A percentile compares a stretch with the other conserved stretches of the same genome.
Evolutionary conservation across 257 asterid genomes (phyloP).

Genomic region (Jacaranda copaia): DNA sequence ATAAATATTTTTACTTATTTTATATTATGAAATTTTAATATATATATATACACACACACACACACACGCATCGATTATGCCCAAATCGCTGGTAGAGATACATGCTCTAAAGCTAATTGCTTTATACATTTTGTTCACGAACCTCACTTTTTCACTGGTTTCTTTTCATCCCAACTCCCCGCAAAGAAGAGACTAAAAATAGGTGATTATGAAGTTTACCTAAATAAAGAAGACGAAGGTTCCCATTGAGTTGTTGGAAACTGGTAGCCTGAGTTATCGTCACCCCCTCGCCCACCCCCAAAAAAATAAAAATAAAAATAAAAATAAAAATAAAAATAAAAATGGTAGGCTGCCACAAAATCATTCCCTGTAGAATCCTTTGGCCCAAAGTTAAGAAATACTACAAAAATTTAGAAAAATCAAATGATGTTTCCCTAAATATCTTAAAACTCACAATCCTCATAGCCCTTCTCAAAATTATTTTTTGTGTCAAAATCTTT

Average conservation of each 20-base stretch:
- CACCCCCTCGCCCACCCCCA: too few species aligned
- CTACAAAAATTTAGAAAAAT: neutral
- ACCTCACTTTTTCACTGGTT: neutral
- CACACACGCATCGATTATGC: too few species aligned
- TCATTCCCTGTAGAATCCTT: neutral
- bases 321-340: too few species aligned
- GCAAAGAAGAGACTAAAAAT: constrained; percentile 11
- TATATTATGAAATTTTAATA: too few species aligned
- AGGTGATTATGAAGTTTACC: constrained; percentile 20
- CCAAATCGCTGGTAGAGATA: too few species aligned
- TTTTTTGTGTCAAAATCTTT: neutral
- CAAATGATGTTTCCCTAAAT: neutral
- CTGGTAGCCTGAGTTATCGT: too few species aligned
- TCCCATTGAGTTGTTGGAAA: constrained; percentile 11
- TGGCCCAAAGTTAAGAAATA: neutral
- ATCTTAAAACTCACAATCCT: neutral
- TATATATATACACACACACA: too few species aligned
- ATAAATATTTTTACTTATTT: too few species aligned
- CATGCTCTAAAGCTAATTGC: neutral
- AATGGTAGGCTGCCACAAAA: constrained; percentile 30
- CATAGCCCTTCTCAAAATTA: too few species aligned
- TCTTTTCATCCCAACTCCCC: constrained; percentile 2
- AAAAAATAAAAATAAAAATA: too few species aligned
- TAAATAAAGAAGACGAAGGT: constrained; percentile 22
- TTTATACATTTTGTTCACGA: neutral